Base-by-base conservation (phyloP, 805 yeast genomes). In the Suhomyces sp. region DNA sequence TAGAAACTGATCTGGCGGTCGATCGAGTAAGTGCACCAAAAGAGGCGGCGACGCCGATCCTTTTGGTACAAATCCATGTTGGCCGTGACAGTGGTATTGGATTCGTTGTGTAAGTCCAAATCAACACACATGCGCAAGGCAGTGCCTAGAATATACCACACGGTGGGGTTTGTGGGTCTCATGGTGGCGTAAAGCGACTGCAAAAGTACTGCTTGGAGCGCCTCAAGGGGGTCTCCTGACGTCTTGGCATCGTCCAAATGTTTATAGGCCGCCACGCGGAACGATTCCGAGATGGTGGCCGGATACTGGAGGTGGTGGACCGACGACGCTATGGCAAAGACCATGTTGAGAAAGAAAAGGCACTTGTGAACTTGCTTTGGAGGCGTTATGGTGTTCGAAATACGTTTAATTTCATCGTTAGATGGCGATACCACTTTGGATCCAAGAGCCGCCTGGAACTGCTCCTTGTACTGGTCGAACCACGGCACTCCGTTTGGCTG, bases 161-260 rank as follows among this genome's bases (percentile, higher is more conserved):
- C 90, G 3, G 96, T 94, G 0, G 97, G 96, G 12, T 82, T 82
- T 0, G 93, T 85, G 0, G 97, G 97, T 53, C 96, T 78, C 96
- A 91, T 90, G 33, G 87, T 77, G 0, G 96, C 83, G 64, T 87
- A 91, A 4, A 86, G 64, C 0, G 93, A 83, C 42, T 88, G 70
- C 12, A 89, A 71, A 15, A 91, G 65, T 12, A 88, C 72, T 0
- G 92, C 91, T 62, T 88, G 93, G 3, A 91, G 67, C 1, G 87
- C 78, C 60, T 88, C 96, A 38, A 90, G 69, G 45, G 86, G 77
- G 59, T 90, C 88, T 0, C 71, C 57, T 1, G 88, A 77, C 4
- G 76, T 66, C 63, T 83, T 83, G 1, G 86, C 81, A 1, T 81
- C 72, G 53, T 86, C 85, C 27, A 82, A 71, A 65, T 79, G 81